Percentiles rank a stretch among this genome's conserved stretches.
Conservation (phyloP, 2,329 filamentous ascomycete genomes). For the Fusarium pilosicola region DNA sequence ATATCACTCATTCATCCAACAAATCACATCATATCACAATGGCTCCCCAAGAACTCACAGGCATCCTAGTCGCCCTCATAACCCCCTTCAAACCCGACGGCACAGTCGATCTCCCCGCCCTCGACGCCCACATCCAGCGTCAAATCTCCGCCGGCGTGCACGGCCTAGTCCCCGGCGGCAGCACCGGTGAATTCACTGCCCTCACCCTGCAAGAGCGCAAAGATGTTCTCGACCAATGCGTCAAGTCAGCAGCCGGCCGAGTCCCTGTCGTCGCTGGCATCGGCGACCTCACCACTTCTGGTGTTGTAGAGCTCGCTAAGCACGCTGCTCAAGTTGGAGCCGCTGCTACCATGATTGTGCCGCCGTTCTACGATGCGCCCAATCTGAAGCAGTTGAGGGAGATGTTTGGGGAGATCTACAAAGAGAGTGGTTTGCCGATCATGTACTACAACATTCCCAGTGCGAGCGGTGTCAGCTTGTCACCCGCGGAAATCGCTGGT, state of each 20-base stretch:
- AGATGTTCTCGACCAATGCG: slow-evolving; percentile 50
- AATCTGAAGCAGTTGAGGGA: slow-evolving; percentile 48
- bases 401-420: slow-evolving; percentile 55
- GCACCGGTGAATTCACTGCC: slow-evolving; percentile 59
- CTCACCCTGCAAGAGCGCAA: slow-evolving; percentile 57
- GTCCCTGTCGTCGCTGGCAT: slow-evolving; percentile 56
- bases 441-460: slow-evolving; percentile 64
- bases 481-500: slow-evolving; percentile 54
- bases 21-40: slow-evolving; percentile 6
- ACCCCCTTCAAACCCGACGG: slow-evolving; percentile 58
- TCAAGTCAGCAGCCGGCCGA: slow-evolving; percentile 51
- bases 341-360: slow-evolving; percentile 58
- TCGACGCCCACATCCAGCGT: slow-evolving; percentile 55
- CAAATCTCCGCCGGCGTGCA: slow-evolving; percentile 58
- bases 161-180: slow-evolving; percentile 61
- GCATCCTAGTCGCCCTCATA: slow-evolving; percentile 60
- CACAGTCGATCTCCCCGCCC: slow-evolving; percentile 49
- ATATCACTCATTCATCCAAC: background rate
- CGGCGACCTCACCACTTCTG: slow-evolving; percentile 54
- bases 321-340: slow-evolving; percentile 48
- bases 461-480: slow-evolving; percentile 55
- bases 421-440: slow-evolving; percentile 54
- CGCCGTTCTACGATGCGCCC: slow-evolving; percentile 60
- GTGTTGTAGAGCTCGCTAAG: slow-evolving; percentile 47
- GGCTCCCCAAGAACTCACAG: slow-evolving; percentile 44